A percentile compares a stretch with the other conserved stretches of the same genome.
Conservation (phyloP, 2,329 filamentous ascomycete genomes). For the Aspergillus brunneoviolaceus region DNA sequence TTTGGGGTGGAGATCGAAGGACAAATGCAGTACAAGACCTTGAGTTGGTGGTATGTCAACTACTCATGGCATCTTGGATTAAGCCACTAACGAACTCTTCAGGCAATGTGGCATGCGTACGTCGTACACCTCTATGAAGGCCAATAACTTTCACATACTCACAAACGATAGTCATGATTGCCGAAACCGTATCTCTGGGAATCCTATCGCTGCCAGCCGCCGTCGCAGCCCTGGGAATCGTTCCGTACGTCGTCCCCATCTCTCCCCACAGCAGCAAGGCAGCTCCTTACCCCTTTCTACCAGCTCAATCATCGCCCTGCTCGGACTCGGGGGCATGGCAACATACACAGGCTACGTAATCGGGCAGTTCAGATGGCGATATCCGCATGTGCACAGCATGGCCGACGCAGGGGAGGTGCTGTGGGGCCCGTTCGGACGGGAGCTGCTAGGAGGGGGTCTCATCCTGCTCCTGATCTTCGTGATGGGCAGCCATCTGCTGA, state of each 20-base stretch:
- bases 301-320: conserved; percentile 53
- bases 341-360: conserved; percentile 62
- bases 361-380: conserved; percentile 57
- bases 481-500: conserved; percentile 67
- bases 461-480: conserved; percentile 65
- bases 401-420: conserved; percentile 66
- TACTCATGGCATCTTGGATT: background rate
- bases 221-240: conserved; percentile 54
- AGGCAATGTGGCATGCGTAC: conserved; percentile 38
- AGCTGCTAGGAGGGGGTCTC: conserved; percentile 62
- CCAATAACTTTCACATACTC: background rate
- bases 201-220: conserved; percentile 57
- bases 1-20: conserved; percentile 40
- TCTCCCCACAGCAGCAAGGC: background rate
- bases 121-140: background rate
- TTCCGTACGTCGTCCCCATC: conserved; percentile 41
- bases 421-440: conserved; percentile 60
- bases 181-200: conserved; percentile 59
- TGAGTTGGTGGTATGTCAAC: conserved; percentile 42
- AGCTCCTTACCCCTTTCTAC: no score
- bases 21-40: conserved; percentile 52
- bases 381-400: conserved; percentile 63
- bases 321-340: conserved; percentile 54
- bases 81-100: background rate
- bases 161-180: conserved; percentile 51